A percentile compares a stretch with the other conserved stretches of the same genome.
Evolutionary conservation across 108 stramenopile species (phyloP).

Genomic region (Skeletonema potamos): DNA sequence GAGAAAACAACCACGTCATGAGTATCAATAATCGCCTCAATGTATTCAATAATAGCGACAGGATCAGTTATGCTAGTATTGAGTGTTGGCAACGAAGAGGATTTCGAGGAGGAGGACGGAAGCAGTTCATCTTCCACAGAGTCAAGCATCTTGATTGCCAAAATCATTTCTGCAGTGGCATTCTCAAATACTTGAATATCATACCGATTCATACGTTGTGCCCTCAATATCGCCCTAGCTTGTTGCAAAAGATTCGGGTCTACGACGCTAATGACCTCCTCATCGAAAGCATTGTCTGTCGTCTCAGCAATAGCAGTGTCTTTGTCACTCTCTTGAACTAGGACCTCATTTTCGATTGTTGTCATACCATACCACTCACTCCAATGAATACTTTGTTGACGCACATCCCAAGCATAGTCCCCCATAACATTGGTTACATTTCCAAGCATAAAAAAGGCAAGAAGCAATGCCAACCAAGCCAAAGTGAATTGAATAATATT

Average conservation of each 20-base stretch:
- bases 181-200: conserved; percentile 20
- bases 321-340: background rate
- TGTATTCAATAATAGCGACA: background rate
- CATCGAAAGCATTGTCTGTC: background rate
- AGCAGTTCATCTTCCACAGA: background rate
- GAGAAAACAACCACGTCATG: conserved; percentile 53
- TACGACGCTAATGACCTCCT: background rate
- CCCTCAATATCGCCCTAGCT: conserved; percentile 8
- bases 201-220: conserved; percentile 10
- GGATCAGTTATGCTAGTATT: background rate
- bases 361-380: conserved; percentile 6
- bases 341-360: background rate
- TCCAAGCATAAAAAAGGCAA: background rate
- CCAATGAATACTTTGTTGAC: background rate
- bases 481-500: background rate
- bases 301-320: background rate
- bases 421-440: background rate
- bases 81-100: background rate
- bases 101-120: background rate
- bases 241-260: conserved; percentile 17
- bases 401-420: conserved; percentile 4
- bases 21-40: background rate
- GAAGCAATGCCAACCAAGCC: background rate
- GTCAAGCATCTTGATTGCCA: conserved; percentile 14
- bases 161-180: background rate